Evolutionary conservation across 2,329 filamentous ascomycete species (phyloP), one percentile per base, ranked within the genome.

Genomic region (Pleurostoma richardsiae): DNA sequence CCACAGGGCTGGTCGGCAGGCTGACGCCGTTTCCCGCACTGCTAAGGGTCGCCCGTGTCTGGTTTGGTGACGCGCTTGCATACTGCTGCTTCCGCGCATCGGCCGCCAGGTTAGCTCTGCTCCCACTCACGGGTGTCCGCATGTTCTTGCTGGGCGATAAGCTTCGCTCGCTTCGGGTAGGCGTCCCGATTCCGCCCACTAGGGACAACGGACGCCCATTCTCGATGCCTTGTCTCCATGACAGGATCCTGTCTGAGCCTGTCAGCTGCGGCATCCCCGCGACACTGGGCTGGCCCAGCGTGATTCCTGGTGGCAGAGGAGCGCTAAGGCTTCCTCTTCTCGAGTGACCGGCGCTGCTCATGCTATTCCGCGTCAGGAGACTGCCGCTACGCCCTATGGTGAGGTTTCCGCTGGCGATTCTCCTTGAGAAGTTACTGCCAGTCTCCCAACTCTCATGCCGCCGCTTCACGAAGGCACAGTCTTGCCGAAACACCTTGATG

Each of bases 401-500:
- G 31, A 79, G 80, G 28, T 77, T 76, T 44, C 75, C 78, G 5
- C 74, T 76, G 10, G 78, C 65, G 41, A 88, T 67, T 56, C 82
- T 83, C 53, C 82, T 83, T 7, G 88, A 90, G 56, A 95, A 86
- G 6, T 82, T 82, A 11, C 87, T 92, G 1, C 79, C 78, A 0
- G 85, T 82, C 55, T 96, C 90, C 85, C 86, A 92, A 36, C 77
- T 80, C 46, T 90, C 88, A 48, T 83, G 79, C 46, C 81, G 78
- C 4, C 92, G 83, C 66, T 95, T 96, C 42, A 76, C 67, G 56
- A 80, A 89, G 0, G 92, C 94, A 61, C 92, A 96, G 62, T 99
- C 94, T 65, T 97, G 92, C 26, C 94, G 82, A 61, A 96, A 96
- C 1, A 97, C 86, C 62, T 96, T 96, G 68, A 99, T 94, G 29